Base-by-base conservation (phyloP, 176 grass and related monocot species). In the Saccharum officinarum region DNA sequence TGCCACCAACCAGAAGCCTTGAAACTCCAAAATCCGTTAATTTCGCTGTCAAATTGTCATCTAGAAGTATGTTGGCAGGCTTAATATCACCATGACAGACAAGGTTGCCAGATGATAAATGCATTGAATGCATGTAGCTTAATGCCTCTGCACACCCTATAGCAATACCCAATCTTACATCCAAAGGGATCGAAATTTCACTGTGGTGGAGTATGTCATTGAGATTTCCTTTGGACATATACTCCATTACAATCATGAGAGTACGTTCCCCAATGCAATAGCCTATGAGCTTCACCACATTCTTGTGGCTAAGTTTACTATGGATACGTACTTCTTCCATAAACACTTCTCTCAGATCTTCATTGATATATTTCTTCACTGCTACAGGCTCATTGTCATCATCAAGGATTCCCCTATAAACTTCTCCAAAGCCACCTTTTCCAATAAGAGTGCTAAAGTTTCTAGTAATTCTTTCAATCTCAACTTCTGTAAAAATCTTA, bases 61-160 rank as follows among this genome's bases (percentile, higher is more conserved):
- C 52, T 22, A 86, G 52, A 47, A 86, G 83, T 59, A 85, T 85
- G 74, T 85, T 85, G 7, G 36, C 74, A 60, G 74, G 83, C 25
- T 85, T 85, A 60, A 85, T 36, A 70, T 85, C 83, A 44, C 83
- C 83, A 61, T 78, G 83, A 10, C 23, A 59, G 20, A 77, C 23
- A 10, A 55, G 25, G 55, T 13, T 46, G 6, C 63, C 38, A 3
- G 0, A 33, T 78, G 74, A 78, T 44, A 60, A 23, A 85, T 78
- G 74, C 74, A 69, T 74, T 1, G 83, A 85, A 78, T 85, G 83
- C 83, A 85, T 70, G 74, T 85, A 78, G 49, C 37, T 78, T 7
- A 85, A 45, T 59, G 74, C 83, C n/a, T 85, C 75, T 85, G 83
- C 75, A 36, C 64, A 85, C 4, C 37, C 74, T 23, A 85, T 70